A percentile compares a stretch with the other conserved stretches of the same genome.
Conservation (phyloP, 1,284 basidiomycete genomes). For the Violaceomyces palustris region DNA sequence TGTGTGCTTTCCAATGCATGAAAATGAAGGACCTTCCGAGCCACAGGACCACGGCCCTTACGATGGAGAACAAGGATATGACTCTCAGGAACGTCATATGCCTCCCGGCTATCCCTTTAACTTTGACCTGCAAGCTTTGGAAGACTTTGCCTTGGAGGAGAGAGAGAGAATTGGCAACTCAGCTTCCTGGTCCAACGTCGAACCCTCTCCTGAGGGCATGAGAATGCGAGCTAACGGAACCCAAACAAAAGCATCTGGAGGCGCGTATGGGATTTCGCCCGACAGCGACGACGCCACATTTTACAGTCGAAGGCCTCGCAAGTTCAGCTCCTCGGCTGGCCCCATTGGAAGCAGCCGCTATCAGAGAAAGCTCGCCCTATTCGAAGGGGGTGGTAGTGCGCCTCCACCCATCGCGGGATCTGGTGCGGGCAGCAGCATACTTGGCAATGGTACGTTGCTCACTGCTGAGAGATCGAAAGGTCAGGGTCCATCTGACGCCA, state of each 20-base stretch:
- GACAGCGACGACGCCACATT: conserved; percentile 48
- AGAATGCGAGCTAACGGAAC: conserved; percentile 12
- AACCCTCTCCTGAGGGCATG: conserved; percentile 10
- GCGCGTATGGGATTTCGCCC: conserved; percentile 35
- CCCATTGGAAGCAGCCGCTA: conserved; percentile 46
- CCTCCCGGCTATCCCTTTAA: conserved; percentile 48
- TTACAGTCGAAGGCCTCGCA: conserved; percentile 47
- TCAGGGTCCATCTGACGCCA: conserved; percentile 44
- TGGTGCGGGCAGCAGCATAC: conserved; percentile 46
- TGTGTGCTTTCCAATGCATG: conserved; percentile 49
- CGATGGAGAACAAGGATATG: conserved; percentile 2
- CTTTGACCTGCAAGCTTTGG: conserved; percentile 44
- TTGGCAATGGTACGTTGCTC: conserved; percentile 51
- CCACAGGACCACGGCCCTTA: conserved; percentile 13
- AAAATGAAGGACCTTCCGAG: too few relatives aligned
- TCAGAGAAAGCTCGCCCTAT: conserved; percentile 83
- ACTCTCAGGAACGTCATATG: not conserved
- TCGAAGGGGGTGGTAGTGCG: conserved; percentile 63
- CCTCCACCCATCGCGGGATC: conserved; percentile 36
- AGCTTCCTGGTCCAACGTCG: conserved; percentile 11
- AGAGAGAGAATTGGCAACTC: conserved; percentile 32
- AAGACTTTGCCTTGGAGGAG: conserved; percentile 45
- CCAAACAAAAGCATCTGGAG: not conserved
- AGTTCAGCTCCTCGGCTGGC: conserved; percentile 21
- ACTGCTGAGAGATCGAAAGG: not conserved